A percentile compares a stretch with the other conserved stretches of the same genome.
Conservation (phyloP, 768 basidiomycete genomes). For the Rhizopogon roseolus region DNA sequence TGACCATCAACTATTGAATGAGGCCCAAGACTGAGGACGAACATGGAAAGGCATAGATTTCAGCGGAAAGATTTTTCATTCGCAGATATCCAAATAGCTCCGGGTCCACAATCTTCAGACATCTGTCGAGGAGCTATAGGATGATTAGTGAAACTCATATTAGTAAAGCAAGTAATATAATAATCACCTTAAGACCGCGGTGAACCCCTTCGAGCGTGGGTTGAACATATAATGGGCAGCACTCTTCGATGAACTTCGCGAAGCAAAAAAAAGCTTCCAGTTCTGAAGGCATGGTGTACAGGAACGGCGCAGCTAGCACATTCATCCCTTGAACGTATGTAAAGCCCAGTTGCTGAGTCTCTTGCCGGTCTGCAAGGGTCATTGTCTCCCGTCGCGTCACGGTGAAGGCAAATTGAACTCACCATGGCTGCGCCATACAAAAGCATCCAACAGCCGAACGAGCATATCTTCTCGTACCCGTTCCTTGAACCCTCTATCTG, state of each 20-base stretch:
- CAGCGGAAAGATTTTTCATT: slow-evolving; percentile 89
- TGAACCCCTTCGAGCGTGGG: slow-evolving; percentile 96
- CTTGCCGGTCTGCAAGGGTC: slow-evolving; percentile 57
- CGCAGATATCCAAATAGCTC: slow-evolving; percentile 78
- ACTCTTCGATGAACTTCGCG: slow-evolving; percentile 90
- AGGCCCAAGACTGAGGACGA: slow-evolving; percentile 24
- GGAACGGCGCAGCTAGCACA: slow-evolving; percentile 94
- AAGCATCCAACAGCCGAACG: slow-evolving; percentile 92
- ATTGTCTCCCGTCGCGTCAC: background rate
- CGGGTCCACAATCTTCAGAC: slow-evolving; percentile 86
- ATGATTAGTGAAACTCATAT: background rate
- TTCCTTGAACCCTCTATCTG: slow-evolving; percentile 96
- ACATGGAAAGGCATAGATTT: slow-evolving; percentile 98
- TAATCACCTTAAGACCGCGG: slow-evolving; percentile 79
- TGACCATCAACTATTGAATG: background rate
- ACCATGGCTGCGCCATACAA: slow-evolving; percentile 96
- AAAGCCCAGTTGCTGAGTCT: slow-evolving; percentile 77
- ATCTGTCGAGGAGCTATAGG: slow-evolving; percentile 82
- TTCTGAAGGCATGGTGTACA: slow-evolving; percentile 96
- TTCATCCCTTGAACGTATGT: slow-evolving; percentile 99
- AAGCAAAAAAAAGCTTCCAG: slow-evolving; percentile 99
- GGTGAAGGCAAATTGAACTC: slow-evolving; percentile 7
- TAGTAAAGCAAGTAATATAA: background rate
- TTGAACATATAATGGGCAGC: slow-evolving; percentile 94
- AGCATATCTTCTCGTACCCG: slow-evolving; percentile 97